Conservation (phyloP, 2,329 filamentous ascomycete genomes). For the Fusarium napiforme region DNA sequence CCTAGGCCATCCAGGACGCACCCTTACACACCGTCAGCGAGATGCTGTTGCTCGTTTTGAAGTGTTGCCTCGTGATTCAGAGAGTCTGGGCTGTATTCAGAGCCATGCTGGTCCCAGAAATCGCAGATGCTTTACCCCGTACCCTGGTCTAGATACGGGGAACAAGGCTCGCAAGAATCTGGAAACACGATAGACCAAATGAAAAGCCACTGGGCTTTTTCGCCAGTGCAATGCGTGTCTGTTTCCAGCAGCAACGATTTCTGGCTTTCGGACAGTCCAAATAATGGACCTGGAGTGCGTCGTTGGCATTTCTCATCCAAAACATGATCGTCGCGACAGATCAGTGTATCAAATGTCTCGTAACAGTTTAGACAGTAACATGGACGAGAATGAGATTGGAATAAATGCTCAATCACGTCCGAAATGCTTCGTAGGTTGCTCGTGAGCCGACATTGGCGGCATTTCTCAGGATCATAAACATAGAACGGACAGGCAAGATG, state of each 20-base stretch:
- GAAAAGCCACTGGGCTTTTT: not conserved
- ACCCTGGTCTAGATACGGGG: not conserved
- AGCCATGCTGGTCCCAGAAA: too few relatives aligned
- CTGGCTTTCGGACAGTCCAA: not conserved
- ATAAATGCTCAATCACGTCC: not conserved
- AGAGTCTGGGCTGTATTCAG: too few relatives aligned
- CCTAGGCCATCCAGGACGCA: too few relatives aligned
- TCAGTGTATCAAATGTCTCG: not conserved
- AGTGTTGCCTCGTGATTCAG: too few relatives aligned
- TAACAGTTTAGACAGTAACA: not conserved
- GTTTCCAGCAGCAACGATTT: not conserved
- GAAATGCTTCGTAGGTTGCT: not conserved
- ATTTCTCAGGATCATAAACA: not conserved
- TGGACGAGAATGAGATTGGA: not conserved
- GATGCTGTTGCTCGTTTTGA: too few relatives aligned
- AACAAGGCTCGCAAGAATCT: not conserved
- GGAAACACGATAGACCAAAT: not conserved
- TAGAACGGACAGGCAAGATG: constrained; percentile 4
- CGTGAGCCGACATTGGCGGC: not conserved
- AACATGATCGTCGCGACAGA: constrained; percentile 2
- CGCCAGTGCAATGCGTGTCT: not conserved
- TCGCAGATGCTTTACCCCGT: too few relatives aligned
- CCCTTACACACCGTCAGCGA: too few relatives aligned
- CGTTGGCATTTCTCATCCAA: not conserved
- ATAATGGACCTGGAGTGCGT: not conserved